A percentile compares a stretch with the other conserved stretches of the same genome.
Evolutionary conservation across 176 grass and related monocot genomes (phyloP).

Genomic region (Triticum timopheevii): DNA sequence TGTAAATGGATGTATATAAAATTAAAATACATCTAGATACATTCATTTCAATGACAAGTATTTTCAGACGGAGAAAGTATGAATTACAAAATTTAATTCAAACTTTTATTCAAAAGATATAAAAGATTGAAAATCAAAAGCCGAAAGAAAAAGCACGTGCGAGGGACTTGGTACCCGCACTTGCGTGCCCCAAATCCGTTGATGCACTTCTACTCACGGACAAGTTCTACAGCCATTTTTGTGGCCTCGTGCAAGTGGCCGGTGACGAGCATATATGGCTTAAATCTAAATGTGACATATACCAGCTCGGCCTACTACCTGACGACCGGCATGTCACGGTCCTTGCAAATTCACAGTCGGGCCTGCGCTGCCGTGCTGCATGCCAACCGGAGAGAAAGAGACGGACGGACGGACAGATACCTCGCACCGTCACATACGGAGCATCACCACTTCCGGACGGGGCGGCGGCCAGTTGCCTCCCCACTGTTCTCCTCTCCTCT

Average conservation of each 20-base stretch:
- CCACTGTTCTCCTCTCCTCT: slow-evolving; percentile 14
- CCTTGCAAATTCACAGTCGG: background rate
- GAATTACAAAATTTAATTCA: too few relatives aligned
- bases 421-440: background rate
- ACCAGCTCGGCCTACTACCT: background rate
- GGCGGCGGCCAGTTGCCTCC: slow-evolving; percentile 15
- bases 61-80: too few relatives aligned
- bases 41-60: too few relatives aligned
- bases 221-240: background rate
- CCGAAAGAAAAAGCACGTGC: too few relatives aligned
- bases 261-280: background rate
- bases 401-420: background rate
- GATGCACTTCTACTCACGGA: background rate
- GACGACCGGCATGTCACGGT: background rate
- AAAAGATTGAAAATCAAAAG: too few relatives aligned
- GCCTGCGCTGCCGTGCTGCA: background rate
- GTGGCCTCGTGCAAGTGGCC: background rate
- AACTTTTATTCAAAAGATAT: too few relatives aligned
- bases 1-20: too few relatives aligned
- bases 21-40: too few relatives aligned
- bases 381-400: slow-evolving; percentile 15
- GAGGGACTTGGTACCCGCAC: too few relatives aligned
- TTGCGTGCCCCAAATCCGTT: too few relatives aligned
- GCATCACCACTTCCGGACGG: background rate
- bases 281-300: background rate